Evolutionary conservation across 2,329 filamentous ascomycete species (phyloP).

Genomic region (Fusarium nurragi): DNA sequence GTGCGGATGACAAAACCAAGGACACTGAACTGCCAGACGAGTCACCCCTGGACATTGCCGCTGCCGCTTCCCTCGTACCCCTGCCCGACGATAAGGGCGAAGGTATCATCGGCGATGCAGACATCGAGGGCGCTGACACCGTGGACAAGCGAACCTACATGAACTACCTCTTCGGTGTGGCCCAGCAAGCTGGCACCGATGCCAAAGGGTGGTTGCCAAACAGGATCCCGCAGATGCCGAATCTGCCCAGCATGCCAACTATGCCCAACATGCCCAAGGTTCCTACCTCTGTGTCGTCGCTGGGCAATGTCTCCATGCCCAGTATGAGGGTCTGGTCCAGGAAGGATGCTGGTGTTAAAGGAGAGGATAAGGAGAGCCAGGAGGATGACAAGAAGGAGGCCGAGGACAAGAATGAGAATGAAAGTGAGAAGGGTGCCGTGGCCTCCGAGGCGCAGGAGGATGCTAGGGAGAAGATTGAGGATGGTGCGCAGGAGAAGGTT

Average conservation of each 20-base stretch:
- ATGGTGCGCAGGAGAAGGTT: background rate
- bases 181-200: conserved; percentile 57
- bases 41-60: conserved; percentile 62
- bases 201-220: conserved; percentile 58
- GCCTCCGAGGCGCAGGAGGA: background rate
- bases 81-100: conserved; percentile 55
- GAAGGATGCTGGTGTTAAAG: conserved; percentile 21
- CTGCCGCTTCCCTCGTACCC: conserved; percentile 60
- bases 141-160: conserved; percentile 56
- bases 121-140: conserved; percentile 48
- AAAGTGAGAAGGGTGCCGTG: background rate
- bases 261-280: conserved; percentile 48
- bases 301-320: conserved; percentile 47
- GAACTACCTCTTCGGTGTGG: conserved; percentile 59
- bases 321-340: conserved; percentile 47
- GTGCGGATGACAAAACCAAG: conserved; percentile 7
- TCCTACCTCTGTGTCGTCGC: conserved; percentile 42
- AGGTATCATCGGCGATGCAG: conserved; percentile 44
- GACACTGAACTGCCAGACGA: conserved; percentile 44
- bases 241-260: conserved; percentile 45
- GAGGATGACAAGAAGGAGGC: background rate
- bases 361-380: background rate
- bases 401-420: background rate
- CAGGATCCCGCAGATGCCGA: conserved; percentile 52
- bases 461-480: background rate